Evolutionary conservation across 2,329 filamentous ascomycete species (phyloP).

Genomic region (Fusarium foetens): DNA sequence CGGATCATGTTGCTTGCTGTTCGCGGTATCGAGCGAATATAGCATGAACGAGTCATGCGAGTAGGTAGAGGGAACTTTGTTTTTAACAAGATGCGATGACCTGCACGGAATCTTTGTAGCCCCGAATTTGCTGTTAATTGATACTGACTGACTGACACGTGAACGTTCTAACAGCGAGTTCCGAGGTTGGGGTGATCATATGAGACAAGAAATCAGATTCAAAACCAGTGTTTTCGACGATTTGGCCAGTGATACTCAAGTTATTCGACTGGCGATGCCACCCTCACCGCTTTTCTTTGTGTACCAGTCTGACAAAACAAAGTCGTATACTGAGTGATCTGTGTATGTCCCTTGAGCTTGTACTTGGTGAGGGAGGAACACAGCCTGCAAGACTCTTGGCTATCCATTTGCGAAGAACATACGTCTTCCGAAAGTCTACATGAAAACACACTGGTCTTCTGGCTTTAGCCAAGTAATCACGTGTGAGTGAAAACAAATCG

Average conservation of each 20-base stretch:
- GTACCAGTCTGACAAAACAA: slow-evolving; percentile 36
- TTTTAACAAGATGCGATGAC: background rate
- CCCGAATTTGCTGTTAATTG: background rate
- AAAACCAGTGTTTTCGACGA: background rate
- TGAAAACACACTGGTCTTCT: background rate
- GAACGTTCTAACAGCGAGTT: background rate
- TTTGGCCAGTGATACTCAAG: background rate
- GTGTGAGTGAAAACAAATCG: background rate
- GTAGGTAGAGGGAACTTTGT: slow-evolving; percentile 5
- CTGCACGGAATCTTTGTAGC: slow-evolving; percentile 31
- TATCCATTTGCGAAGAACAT: background rate
- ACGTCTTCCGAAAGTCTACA: background rate
- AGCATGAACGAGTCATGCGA: slow-evolving; percentile 24
- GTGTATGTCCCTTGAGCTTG: slow-evolving; percentile 3
- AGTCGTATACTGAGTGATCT: slow-evolving; percentile 16
- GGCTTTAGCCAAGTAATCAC: background rate
- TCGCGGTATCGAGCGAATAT: slow-evolving; percentile 9
- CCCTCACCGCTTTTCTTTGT: slow-evolving; percentile 36
- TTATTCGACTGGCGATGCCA: background rate
- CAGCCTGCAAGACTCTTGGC: background rate
- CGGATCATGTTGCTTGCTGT: slow-evolving; percentile 15
- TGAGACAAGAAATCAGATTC: background rate
- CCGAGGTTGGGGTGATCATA: background rate
- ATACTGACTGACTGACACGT: background rate
- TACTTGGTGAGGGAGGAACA: background rate